A percentile compares a stretch with the other conserved stretches of the same genome.
Conservation (phyloP, 1,139 yeast species). For the Debaryomyces robertsiae region DNA sequence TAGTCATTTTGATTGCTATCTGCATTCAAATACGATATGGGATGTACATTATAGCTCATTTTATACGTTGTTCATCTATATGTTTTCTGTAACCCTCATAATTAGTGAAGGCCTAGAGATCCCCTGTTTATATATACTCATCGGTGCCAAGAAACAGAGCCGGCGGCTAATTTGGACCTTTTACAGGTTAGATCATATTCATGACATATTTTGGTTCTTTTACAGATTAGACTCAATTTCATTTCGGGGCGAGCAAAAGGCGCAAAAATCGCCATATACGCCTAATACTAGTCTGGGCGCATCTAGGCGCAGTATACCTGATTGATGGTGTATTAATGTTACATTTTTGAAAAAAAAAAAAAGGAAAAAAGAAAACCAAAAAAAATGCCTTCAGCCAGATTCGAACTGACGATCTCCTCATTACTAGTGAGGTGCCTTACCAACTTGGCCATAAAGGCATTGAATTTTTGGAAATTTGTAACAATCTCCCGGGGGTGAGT, state of each 20-base stretch:
- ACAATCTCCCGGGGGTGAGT: conserved; percentile 80
- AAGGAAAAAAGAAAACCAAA: no score
- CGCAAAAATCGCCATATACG: not conserved
- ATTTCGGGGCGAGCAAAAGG: no score
- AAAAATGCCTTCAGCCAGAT: conserved; percentile 71
- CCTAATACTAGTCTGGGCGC: not conserved
- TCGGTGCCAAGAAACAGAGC: conserved; percentile 10
- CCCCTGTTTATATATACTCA: conserved; percentile 5
- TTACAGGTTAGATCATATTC: conserved; percentile 5
- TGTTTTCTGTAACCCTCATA: no score
- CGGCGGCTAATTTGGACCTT: not conserved
- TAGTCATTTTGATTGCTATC: conserved; percentile 20
- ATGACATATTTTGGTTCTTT: conserved; percentile 1
- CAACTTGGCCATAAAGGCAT: conserved; percentile 75
- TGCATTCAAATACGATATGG: conserved; percentile 48
- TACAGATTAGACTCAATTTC: not conserved
- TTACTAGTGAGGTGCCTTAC: conserved; percentile 91
- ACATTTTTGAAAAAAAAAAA: no score
- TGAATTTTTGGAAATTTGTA: conserved; percentile 37
- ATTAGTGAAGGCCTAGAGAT: no score
- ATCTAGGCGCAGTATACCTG: no score
- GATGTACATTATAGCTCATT: conserved; percentile 50
- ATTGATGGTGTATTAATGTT: no score
- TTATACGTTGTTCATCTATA: conserved; percentile 1
- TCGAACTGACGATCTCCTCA: conserved; percentile 89